phyloP scores from a whole-genome alignment of 257 asterid species.

The Nicotiana tomentosiformis region DNA sequence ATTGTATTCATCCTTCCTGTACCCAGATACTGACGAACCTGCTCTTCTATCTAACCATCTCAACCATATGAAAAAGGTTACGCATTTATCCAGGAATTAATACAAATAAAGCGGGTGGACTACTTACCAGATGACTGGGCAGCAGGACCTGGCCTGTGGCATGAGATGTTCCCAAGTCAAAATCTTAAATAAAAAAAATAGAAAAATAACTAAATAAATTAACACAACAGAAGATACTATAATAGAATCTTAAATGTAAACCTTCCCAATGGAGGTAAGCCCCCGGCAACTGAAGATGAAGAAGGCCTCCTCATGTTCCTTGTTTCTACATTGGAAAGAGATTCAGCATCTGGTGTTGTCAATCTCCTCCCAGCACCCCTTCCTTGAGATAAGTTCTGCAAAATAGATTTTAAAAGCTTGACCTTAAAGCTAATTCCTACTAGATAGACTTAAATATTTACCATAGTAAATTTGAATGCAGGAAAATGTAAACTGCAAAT shows the following conservation, averaged over 20 bases:
- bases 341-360: constrained; percentile 47
- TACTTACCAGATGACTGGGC: constrained; percentile 78
- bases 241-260: constrained; percentile 17
- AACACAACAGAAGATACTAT: background rate
- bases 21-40: constrained; percentile 80
- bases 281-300: constrained; percentile 85
- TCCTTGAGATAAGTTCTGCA: constrained; percentile 88
- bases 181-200: background rate
- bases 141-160: constrained; percentile 61
- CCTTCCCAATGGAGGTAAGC: constrained; percentile 97
- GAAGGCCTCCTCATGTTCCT: constrained; percentile 70
- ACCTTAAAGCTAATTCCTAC: background rate
- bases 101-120: constrained; percentile 13
- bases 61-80: constrained; percentile 8
- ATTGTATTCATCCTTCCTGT: constrained; percentile 83
- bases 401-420: constrained; percentile 10
- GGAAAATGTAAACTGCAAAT: background rate
- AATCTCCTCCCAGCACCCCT: constrained; percentile 73
- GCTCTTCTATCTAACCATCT: constrained; percentile 66
- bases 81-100: background rate
- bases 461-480: background rate
- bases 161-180: constrained; percentile 14
- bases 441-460: background rate
- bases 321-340: constrained; percentile 53
- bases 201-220: constrained; percentile 1